Evolutionary conservation across 306 rosid genomes (phyloP).

Genomic region (Dryas octopetala): DNA sequence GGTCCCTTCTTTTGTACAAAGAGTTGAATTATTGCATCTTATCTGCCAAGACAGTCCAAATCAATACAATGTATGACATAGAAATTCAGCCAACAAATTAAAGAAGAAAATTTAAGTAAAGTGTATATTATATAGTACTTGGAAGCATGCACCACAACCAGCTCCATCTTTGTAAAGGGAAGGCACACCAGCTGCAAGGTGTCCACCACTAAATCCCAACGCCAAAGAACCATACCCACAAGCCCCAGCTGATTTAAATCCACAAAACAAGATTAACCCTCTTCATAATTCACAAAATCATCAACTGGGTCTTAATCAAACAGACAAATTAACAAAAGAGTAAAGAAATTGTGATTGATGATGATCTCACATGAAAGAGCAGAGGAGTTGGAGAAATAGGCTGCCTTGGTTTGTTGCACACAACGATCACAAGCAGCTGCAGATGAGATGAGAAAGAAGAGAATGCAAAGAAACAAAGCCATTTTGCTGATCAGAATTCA

Average conservation of each 20-base stretch:
- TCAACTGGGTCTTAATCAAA: not conserved
- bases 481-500: conserved; percentile 19
- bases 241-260: conserved; percentile 68
- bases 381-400: conserved; percentile 50
- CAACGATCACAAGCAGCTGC: conserved; percentile 78
- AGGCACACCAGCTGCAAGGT: conserved; percentile 65
- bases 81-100: not conserved
- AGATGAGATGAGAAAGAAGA: conserved; percentile 44
- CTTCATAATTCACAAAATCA: conserved; percentile 7
- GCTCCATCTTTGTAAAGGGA: conserved; percentile 71
- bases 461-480: conserved; percentile 42
- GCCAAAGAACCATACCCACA: conserved; percentile 88
- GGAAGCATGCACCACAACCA: conserved; percentile 89
- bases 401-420: conserved; percentile 52
- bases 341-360: not conserved
- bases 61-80: not conserved
- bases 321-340: not conserved
- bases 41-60: conserved; percentile 44
- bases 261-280: conserved; percentile 21
- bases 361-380: conserved; percentile 57
- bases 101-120: not conserved
- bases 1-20: conserved; percentile 58
- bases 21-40: conserved; percentile 62
- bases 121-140: conserved; percentile 35
- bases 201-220: conserved; percentile 45